Base-by-base conservation (phyloP, 2,329 filamentous ascomycete species). In the Zymoseptoria ardabiliae region DNA sequence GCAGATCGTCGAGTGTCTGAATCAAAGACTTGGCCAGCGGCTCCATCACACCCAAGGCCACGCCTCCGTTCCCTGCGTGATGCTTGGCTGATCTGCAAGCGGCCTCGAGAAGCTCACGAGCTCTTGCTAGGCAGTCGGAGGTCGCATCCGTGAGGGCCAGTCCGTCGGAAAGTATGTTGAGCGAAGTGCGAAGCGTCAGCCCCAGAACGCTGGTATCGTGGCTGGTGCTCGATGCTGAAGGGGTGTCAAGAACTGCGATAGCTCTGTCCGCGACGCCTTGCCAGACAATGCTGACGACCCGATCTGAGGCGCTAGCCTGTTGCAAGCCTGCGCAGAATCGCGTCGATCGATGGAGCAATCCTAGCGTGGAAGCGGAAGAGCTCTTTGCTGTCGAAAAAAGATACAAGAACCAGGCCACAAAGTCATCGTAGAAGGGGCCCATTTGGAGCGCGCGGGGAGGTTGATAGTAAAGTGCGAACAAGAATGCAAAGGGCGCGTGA, bases 31-130 rank as follows among this genome's bases (percentile, higher is more conserved):
- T 68, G 2, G 69, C 63, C 17, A 70, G 57, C 10, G 69, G 70
- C 54, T 95, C 90, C 48, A 92, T 77, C 1, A 91, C 79, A 22
- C 83, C 81, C 54, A 89, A 77, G 4, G 85, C 82, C 49, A 86
- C 80, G 5, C 85, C 86, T 17, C 83, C 82, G 62, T 90, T 85
- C 2, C 90, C 89, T 56, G 82, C 82, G 63, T 90, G 85, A 11
- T 79, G 75, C 19, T 78, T 80, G 6, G 87, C 82, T 56, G 83
- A 81, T 8, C 79, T 73, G 2, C 82, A 72, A 41, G 58, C 61
- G 64, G 35, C 61, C 54, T 61, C 61, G 60, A 53, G 69, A n/a
- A 63, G 73, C 71, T n/a, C 59, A 58, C 30, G 71, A 74, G 28
- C 23, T 9, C 56, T 58, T 6, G 57, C 45, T 25, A 61, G 23